Evolutionary conservation across 2,329 filamentous ascomycete genomes (phyloP).

Genomic region (Ophiostoma perfectum): DNA sequence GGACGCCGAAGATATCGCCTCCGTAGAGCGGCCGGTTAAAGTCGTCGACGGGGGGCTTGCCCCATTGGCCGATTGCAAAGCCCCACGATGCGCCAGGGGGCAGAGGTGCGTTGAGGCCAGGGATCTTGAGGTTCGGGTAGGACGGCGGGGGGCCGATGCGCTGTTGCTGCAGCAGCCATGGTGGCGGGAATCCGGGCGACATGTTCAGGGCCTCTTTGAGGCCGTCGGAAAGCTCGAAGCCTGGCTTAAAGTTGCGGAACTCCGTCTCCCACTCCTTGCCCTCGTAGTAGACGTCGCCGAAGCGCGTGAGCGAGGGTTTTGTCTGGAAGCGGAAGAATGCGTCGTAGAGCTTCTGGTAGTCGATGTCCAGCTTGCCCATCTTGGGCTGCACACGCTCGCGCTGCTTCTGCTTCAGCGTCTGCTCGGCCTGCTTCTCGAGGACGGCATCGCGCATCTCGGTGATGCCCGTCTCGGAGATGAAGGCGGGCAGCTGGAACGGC

Average conservation of each 20-base stretch:
- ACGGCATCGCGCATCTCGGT: slow-evolving; percentile 97
- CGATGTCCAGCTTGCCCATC: slow-evolving; percentile 95
- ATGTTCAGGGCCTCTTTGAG: slow-evolving; percentile 91
- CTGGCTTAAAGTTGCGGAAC: slow-evolving; percentile 79
- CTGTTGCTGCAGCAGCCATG: slow-evolving; percentile 97
- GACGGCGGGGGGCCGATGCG: slow-evolving; percentile 88
- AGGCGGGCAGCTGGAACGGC: slow-evolving; percentile 85
- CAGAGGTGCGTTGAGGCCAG: slow-evolving; percentile 87
- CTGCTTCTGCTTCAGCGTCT: slow-evolving; percentile 90
- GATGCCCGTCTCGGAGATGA: slow-evolving; percentile 96
- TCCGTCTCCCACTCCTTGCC: slow-evolving; percentile 98
- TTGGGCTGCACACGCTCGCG: slow-evolving; percentile 90
- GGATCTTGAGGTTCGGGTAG: slow-evolving; percentile 91
- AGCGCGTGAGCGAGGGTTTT: slow-evolving; percentile 87
- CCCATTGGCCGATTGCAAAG: slow-evolving; percentile 91
- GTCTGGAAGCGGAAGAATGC: slow-evolving; percentile 98
- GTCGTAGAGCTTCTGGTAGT: slow-evolving; percentile 97
- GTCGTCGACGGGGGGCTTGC: slow-evolving; percentile 92
- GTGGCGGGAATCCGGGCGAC: slow-evolving; percentile 84
- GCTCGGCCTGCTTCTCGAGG: slow-evolving; percentile 89
- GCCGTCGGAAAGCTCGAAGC: slow-evolving; percentile 80
- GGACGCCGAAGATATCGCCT: slow-evolving; percentile 87
- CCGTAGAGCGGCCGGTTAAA: slow-evolving; percentile 87
- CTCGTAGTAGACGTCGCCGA: slow-evolving; percentile 99
- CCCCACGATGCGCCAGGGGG: slow-evolving; percentile 89